A percentile compares a stretch with the other conserved stretches of the same genome.
These are phyloP conservation scores for Taphrina confusa DNA, from an alignment of 1,139 yeast genomes.

Conservation along the genomic window DNA sequence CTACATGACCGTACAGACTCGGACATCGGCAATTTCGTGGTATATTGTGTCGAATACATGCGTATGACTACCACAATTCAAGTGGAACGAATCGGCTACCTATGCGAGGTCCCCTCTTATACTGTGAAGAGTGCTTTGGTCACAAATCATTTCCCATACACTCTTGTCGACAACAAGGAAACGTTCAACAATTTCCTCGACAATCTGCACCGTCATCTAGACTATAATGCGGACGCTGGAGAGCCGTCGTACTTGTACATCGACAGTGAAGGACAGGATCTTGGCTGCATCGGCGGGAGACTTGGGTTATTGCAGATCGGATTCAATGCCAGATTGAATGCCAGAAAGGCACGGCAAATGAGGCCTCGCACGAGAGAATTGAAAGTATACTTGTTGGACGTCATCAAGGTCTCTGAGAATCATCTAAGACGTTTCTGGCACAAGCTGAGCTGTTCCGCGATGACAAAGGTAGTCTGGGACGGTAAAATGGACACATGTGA, in stretches of 20 bases:
- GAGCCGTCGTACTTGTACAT: neutral
- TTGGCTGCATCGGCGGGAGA: constrained; percentile 4
- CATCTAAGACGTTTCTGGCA: neutral
- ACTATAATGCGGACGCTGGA: neutral
- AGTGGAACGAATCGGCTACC: too few species aligned
- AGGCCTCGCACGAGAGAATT: neutral
- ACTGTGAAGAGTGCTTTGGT: too few species aligned
- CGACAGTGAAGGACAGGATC: constrained; percentile 2
- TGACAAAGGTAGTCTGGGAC: constrained; percentile 9
- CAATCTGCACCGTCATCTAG: neutral
- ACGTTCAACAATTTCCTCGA: neutral
- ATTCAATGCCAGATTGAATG: neutral
- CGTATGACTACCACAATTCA: too few species aligned
- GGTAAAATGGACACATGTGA: constrained; percentile 10
- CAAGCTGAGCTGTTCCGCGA: neutral
- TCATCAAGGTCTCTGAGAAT: neutral
- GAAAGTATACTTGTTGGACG: constrained; percentile 1
- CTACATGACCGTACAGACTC: too few species aligned
- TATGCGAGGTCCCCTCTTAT: too few species aligned
- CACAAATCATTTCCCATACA: constrained; percentile 4
- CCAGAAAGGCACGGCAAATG: neutral
- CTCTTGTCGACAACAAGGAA: neutral
- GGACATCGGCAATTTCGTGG: too few species aligned
- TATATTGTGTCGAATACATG: too few species aligned
- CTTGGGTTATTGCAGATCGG: constrained; percentile 1